Percentiles rank a stretch among this genome's conserved stretches.
Evolutionary conservation across 2,329 filamentous ascomycete genomes (phyloP).

Genomic region (Mycosphaerella arachidis): DNA sequence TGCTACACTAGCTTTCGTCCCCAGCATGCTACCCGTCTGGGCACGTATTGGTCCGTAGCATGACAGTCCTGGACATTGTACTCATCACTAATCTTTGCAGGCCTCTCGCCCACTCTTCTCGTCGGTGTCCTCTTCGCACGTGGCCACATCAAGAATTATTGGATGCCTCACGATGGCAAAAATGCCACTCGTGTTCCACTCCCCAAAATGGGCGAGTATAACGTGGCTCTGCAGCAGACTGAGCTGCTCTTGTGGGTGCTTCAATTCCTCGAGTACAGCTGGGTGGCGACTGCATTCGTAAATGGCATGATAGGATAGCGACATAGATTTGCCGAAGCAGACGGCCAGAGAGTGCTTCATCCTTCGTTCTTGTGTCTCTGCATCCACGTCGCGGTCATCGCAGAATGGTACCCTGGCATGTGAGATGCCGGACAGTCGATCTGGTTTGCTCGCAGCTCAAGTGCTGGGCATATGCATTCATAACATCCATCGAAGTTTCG

Average conservation of each 20-base stretch:
- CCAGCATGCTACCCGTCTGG: constrained; percentile 15
- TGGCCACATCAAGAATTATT: constrained; percentile 34
- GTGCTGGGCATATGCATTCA: no score
- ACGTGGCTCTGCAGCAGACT: constrained; percentile 33
- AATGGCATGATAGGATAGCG: constrained; percentile 23
- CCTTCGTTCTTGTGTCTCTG: no score
- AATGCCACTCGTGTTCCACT: constrained; percentile 28
- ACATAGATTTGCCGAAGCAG: not conserved
- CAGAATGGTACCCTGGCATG: no score
- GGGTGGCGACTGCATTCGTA: constrained; percentile 31
- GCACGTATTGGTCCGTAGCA: constrained; percentile 14
- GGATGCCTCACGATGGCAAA: constrained; percentile 31
- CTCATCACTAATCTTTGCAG: not conserved
- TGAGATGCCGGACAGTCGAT: no score
- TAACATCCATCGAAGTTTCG: not conserved
- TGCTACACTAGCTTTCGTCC: constrained; percentile 21
- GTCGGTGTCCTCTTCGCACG: constrained; percentile 27
- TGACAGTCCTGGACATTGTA: not conserved
- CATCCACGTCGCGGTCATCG: no score
- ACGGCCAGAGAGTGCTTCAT: not conserved
- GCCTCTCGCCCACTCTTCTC: constrained; percentile 26
- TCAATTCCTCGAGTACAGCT: constrained; percentile 34
- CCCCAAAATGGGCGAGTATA: constrained; percentile 33
- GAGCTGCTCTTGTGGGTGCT: constrained; percentile 30
- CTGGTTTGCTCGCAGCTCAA: no score